Evolutionary conservation across 257 asterid genomes (phyloP).

Genomic region (Solanum sejunctum): DNA sequence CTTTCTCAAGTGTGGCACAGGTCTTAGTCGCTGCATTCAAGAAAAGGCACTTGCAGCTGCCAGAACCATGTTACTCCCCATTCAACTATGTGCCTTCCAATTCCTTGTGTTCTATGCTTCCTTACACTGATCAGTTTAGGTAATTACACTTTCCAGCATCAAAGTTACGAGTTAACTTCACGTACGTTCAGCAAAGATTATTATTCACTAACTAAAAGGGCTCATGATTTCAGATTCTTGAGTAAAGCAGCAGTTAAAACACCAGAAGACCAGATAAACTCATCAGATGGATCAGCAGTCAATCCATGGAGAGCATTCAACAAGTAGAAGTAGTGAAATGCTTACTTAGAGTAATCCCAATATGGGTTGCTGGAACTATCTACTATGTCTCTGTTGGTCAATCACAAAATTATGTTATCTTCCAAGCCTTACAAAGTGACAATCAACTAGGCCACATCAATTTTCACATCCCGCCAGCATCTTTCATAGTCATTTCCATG

Average conservation of each 20-base stretch:
- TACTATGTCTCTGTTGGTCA: constrained; percentile 4
- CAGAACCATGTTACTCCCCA: background rate
- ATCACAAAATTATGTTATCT: constrained; percentile 4
- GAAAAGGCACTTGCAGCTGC: constrained; percentile 12
- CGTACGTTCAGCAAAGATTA: background rate
- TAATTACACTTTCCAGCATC: background rate
- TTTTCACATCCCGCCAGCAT: constrained; percentile 26
- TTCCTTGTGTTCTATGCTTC: constrained; percentile 4
- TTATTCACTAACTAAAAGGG: background rate
- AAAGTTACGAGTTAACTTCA: background rate
- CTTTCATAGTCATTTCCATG: constrained; percentile 13
- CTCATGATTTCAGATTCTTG: constrained; percentile 3
- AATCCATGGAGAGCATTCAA: constrained; percentile 24
- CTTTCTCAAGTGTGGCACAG: constrained; percentile 11
- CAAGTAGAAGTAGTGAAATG: constrained; percentile 29
- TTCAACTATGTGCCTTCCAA: background rate
- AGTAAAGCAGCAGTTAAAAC: constrained; percentile 20
- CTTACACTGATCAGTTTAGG: constrained; percentile 17
- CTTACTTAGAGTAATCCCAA: constrained; percentile 13
- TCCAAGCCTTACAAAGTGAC: constrained; percentile 21
- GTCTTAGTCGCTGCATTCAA: constrained; percentile 10
- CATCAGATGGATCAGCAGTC: constrained; percentile 13
- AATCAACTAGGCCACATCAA: background rate
- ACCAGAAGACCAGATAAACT: constrained; percentile 8
- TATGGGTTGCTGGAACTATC: constrained; percentile 13